Evolutionary conservation across 2,329 filamentous ascomycete species (phyloP).

Genomic region (Alternaria dauci): DNA sequence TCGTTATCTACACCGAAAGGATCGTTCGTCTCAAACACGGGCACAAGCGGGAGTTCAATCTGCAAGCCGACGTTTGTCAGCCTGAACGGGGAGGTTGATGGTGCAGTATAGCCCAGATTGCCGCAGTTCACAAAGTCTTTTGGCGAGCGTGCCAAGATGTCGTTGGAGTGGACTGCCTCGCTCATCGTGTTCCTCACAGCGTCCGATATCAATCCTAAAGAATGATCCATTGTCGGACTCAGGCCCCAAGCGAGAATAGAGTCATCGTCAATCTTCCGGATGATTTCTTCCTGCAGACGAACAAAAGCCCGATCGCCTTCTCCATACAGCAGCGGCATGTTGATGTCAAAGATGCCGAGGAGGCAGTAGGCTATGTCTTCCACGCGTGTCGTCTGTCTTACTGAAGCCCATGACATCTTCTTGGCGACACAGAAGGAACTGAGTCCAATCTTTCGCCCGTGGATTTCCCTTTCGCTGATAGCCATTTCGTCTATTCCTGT

Average conservation of each 20-base stretch:
- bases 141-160: not conserved
- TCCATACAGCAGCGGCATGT: constrained; percentile 45
- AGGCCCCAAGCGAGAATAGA: too few species aligned
- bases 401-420: constrained; percentile 26
- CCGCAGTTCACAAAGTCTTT: not conserved
- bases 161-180: not conserved
- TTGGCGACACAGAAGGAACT: constrained; percentile 17
- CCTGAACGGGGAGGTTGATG: not conserved
- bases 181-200: rapidly evolving
- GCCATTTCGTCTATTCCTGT: not conserved
- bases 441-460: not conserved
- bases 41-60: not conserved
- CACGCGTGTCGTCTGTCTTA: constrained; percentile 22
- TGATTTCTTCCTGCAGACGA: constrained; percentile 26
- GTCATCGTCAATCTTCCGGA: too few species aligned
- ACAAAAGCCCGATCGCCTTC: constrained; percentile 39
- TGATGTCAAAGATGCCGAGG: constrained; percentile 41
- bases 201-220: too few species aligned
- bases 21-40: not conserved
- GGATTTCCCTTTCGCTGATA: not conserved
- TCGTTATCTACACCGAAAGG: rapidly evolving
- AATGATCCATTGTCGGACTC: too few species aligned
- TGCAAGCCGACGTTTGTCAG: not conserved
- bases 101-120: not conserved
- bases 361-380: constrained; percentile 46